Evolutionary conservation across 2,329 filamentous ascomycete genomes (phyloP), one percentile per base, ranked within the genome.

Genomic region (Phyllosticta citrichinensis): DNA sequence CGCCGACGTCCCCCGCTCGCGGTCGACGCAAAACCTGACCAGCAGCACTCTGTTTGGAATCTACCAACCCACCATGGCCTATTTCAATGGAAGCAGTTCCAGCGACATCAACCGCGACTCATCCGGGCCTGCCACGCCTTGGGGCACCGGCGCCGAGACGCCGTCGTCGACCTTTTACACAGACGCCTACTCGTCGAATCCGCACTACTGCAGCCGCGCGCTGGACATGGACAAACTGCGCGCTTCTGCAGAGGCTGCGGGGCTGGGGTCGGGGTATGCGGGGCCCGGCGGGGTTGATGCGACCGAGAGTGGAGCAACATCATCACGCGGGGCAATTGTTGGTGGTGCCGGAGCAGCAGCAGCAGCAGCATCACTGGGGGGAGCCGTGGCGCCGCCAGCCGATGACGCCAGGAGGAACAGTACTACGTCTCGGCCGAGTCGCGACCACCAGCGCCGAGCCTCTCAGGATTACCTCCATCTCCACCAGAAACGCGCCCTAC

Each of bases 41-140:
- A 87, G 89, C 10, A 92, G 91, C 2, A 96, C 94, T 0, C 82
- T 99, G 5, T 89, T 88, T 66, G 93, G 94, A 60, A 99, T 99
- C 68, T 99, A 96, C 78, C 86, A 86, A 11, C 85, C 85, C 6
- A 83, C 83, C 0, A 80, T 81, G 67, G 65, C 52, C 40, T 47
- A 47, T 8, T 47, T 47, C n/a, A n/a, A 47, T 14, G 40, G 40
- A 12, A 47, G 40, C 17, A n/a, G 40, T n/a, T 63, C 62, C 12
- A 66, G 64, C 58, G 67, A 68, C 10, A 63, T 66, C 12, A 30
- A 30, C 9, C 67, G 65, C 68, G 68, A 20, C 56, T 63, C 24
- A 52, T 83, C 84, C 65, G 85, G 86, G 64, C 74, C 80, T 2
- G 78, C 81, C 60, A 91, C 87, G 11, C 90, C 90, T 2, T 94